These are phyloP conservation scores for Sequoia sempervirens DNA, from an alignment of 75 land plant species.

Conservation along the genomic window DNA sequence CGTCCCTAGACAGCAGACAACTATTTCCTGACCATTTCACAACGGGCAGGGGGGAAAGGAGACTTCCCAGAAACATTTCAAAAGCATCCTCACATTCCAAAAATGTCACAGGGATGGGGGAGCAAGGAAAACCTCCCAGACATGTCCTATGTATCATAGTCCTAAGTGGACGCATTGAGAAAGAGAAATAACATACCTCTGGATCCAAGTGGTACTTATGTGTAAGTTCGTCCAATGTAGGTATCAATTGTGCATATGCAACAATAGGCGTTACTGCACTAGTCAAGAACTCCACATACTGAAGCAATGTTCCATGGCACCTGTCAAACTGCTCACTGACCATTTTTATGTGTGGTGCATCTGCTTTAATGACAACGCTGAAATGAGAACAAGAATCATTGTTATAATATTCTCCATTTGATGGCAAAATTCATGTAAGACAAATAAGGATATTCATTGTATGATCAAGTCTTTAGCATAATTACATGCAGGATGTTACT, in stretches of 20 bases:
- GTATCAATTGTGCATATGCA: constrained; percentile 86
- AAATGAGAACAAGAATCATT: constrained; percentile 13
- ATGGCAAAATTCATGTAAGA: constrained; percentile 9
- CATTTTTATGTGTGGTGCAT: constrained; percentile 94
- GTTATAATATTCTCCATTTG: background rate
- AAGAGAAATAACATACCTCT: constrained; percentile 51
- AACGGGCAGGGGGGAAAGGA: too few species aligned
- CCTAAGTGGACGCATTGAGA: background rate
- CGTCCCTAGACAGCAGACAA: too few species aligned
- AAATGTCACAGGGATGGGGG: background rate
- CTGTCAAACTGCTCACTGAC: constrained; percentile 97
- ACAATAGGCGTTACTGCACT: constrained; percentile 72
- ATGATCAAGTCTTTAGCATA: background rate
- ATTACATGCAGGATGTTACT: background rate
- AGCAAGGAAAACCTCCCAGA: background rate
- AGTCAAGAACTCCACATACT: constrained; percentile 91
- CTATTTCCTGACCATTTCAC: too few species aligned
- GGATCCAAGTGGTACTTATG: constrained; percentile 93
- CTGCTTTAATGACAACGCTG: constrained; percentile 87
- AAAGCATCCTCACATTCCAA: too few species aligned
- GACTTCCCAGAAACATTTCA: too few species aligned
- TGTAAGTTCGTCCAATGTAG: constrained; percentile 75
- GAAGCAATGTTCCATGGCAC: constrained; percentile 93
- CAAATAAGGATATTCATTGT: background rate
- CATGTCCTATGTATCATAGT: background rate